A percentile compares a stretch with the other conserved stretches of the same genome.
Conservation (phyloP, 345 rosid genomes). For the Populus simonii region DNA sequence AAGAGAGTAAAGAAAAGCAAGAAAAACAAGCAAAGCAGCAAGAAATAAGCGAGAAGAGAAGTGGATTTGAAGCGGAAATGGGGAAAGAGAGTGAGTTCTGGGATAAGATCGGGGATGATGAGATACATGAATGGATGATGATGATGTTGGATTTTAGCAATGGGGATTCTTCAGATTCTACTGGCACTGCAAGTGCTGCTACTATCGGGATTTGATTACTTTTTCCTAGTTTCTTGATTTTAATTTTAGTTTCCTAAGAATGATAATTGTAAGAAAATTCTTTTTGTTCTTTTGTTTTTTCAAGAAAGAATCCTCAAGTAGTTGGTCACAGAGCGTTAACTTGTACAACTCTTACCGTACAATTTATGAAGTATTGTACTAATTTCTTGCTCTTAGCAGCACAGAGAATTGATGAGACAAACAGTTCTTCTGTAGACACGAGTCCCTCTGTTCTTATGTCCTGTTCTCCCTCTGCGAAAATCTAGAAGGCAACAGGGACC, state of each 20-base stretch:
- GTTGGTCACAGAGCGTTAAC: background rate
- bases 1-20: conserved; percentile 19
- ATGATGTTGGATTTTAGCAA: conserved; percentile 56
- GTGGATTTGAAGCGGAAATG: background rate
- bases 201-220: background rate
- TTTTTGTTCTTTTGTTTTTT: background rate
- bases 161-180: conserved; percentile 64
- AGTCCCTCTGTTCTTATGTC: background rate
- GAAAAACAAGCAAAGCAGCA: background rate
- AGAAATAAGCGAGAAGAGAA: background rate
- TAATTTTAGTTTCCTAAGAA: background rate
- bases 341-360: background rate
- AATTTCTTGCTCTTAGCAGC: background rate
- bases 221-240: background rate
- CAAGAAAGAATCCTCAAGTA: background rate
- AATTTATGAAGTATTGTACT: background rate
- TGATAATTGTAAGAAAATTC: background rate
- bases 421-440: background rate
- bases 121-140: conserved; percentile 47
- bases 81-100: conserved; percentile 28
- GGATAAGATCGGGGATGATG: conserved; percentile 37
- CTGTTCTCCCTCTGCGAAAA: background rate
- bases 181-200: conserved; percentile 27
- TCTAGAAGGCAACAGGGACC: background rate
- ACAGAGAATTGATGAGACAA: background rate